Conservation (phyloP, 2,329 filamentous ascomycete genomes). For the Dothideomycetes sp. region DNA sequence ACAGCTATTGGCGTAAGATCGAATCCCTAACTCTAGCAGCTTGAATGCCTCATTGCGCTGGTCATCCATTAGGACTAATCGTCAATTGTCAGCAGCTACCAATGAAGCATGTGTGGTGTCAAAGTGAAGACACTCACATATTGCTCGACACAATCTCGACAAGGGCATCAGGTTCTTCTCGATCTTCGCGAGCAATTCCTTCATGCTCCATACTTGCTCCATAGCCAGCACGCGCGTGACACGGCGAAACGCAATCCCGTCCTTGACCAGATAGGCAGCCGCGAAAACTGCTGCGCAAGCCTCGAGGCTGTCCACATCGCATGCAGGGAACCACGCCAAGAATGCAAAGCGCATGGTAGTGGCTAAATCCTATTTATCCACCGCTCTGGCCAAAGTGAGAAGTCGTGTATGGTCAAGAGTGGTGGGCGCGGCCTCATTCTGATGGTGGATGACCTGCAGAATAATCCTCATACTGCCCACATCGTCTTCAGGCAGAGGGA, state of each 20-base stretch:
- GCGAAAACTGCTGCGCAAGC: neutral
- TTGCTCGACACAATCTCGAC: neutral
- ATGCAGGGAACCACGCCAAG: neutral
- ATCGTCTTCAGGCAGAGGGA: neutral
- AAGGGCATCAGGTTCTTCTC: neutral
- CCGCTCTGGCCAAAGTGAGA: neutral
- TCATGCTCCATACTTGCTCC: neutral
- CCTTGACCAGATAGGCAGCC: neutral
- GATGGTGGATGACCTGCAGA: neutral
- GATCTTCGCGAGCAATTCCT: neutral
- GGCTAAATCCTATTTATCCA: neutral
- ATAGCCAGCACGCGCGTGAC: neutral
- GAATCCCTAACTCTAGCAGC: neutral
- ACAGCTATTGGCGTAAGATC: too few species aligned
- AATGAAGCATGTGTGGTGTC: neutral
- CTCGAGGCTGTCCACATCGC: neutral
- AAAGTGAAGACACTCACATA: neutral
- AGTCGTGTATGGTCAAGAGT: neutral
- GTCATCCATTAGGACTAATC: too few species aligned
- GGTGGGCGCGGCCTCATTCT: neutral
- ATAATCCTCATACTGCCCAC: neutral
- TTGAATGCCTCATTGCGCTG: neutral
- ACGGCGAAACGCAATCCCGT: neutral
- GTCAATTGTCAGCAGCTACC: neutral
- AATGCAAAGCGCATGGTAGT: neutral